Conservation (phyloP, 139 green algal species). For the Mesostigma viride region DNA sequence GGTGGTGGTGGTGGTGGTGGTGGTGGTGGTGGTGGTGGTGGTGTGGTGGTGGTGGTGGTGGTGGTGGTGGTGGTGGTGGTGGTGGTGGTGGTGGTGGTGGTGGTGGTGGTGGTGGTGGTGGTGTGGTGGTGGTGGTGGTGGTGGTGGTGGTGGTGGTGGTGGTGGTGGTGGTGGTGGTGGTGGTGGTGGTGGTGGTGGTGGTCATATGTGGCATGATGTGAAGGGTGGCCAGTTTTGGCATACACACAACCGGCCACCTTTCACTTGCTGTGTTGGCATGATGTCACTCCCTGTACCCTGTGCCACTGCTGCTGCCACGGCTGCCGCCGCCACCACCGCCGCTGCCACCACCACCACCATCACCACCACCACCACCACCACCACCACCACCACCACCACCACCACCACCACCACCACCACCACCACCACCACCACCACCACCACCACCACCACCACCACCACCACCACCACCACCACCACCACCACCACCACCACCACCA, state of each 20-base stretch:
- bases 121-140: too few relatives aligned
- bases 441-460: background rate
- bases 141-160: too few relatives aligned
- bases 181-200: too few relatives aligned
- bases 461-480: slow-evolving; percentile 1
- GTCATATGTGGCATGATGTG: background rate
- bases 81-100: background rate
- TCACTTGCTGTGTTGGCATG: background rate
- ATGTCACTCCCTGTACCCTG: background rate
- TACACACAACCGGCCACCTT: too few relatives aligned
- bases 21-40: too few relatives aligned
- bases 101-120: too few relatives aligned
- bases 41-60: too few relatives aligned
- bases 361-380: slow-evolving; percentile 1
- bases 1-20: background rate
- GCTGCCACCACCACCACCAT: background rate
- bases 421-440: background rate
- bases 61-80: too few relatives aligned
- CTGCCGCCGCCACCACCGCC: background rate
- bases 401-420: slow-evolving; percentile 1
- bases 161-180: too few relatives aligned
- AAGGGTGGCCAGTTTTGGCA: background rate
- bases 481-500: background rate
- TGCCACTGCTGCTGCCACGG: too few relatives aligned
- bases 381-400: background rate